phyloP scores from a whole-genome alignment of 2,329 filamentous ascomycete species.

The Aspergillus floridensis region DNA sequence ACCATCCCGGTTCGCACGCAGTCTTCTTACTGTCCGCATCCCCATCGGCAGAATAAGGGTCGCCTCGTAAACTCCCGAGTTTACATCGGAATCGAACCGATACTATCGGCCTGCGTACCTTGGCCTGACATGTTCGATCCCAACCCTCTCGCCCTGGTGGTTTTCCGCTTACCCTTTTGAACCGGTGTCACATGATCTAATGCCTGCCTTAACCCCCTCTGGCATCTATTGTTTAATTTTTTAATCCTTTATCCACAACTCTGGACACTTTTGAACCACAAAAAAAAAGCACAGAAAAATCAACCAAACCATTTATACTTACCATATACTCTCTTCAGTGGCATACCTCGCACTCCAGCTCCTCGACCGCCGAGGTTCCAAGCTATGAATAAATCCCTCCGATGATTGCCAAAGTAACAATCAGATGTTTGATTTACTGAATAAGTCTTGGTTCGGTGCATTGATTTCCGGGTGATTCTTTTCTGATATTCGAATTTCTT shows the following conservation, averaged over 20 bases:
- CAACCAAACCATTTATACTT: neutral
- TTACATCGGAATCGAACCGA: neutral
- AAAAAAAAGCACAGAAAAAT: neutral
- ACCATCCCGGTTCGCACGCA: neutral
- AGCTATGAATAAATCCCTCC: constrained; percentile 18
- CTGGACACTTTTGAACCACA: neutral
- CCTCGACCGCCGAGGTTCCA: constrained; percentile 34
- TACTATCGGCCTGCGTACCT: neutral
- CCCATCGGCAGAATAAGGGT: neutral
- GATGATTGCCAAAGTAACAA: too few relatives aligned
- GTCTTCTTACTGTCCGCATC: neutral
- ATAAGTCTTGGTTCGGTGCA: too few relatives aligned
- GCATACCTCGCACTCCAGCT: constrained; percentile 34
- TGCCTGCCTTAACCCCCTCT: too few relatives aligned
- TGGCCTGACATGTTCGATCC: neutral
- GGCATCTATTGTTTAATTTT: neutral
- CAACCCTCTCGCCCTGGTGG: neutral
- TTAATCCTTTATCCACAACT: neutral
- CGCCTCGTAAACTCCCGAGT: neutral
- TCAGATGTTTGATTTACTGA: too few relatives aligned
- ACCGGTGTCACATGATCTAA: neutral
- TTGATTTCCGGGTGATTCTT: too few relatives aligned
- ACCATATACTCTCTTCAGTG: constrained; percentile 20
- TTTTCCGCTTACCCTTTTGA: neutral
- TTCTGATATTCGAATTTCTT: too few relatives aligned